These are phyloP conservation scores for Salmacisia buchloeana DNA, from an alignment of 1,284 basidiomycete genomes.

Conservation along the genomic window DNA sequence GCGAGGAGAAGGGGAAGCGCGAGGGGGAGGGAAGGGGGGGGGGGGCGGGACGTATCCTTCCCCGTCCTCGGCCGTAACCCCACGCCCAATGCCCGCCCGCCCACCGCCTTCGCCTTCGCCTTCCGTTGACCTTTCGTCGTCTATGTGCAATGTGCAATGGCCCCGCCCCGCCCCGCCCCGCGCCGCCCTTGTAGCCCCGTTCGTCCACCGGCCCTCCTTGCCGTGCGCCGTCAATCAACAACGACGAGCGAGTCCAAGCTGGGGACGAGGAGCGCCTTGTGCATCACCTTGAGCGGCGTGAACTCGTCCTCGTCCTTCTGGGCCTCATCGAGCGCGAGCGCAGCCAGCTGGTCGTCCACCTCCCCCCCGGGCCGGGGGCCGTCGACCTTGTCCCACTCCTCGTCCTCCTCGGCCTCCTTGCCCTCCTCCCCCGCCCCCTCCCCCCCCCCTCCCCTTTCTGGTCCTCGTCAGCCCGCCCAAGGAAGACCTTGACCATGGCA, in stretches of 20 bases:
- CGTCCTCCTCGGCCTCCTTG: background rate
- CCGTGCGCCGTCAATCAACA: background rate
- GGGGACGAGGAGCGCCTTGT: conserved; percentile 56
- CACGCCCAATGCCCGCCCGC: too few species aligned
- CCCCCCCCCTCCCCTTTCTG: conserved; percentile 33
- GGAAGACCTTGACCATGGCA: conserved; percentile 65
- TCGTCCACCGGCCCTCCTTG: background rate
- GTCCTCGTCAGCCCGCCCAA: conserved; percentile 27
- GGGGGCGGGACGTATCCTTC: too few species aligned
- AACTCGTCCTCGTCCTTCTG: background rate
- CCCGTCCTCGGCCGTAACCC: too few species aligned
- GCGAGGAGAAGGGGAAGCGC: too few species aligned
- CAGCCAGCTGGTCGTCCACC: too few species aligned
- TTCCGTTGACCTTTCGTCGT: too few species aligned
- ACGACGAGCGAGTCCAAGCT: conserved; percentile 52
- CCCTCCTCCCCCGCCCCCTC: conserved; percentile 39
- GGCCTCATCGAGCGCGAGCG: too few species aligned
- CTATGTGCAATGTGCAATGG: too few species aligned
- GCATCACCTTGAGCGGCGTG: conserved; percentile 58
- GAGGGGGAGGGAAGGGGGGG: too few species aligned
- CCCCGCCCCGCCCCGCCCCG: too few species aligned
- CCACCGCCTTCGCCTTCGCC: too few species aligned
- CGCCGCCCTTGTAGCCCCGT: background rate
- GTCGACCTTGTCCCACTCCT: background rate
- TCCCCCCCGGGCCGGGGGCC: conserved; percentile 54